Evolutionary conservation across 495 filamentous ascomycete species (phyloP), one percentile per base, ranked within the genome.

Genomic region (Podospora comata): DNA sequence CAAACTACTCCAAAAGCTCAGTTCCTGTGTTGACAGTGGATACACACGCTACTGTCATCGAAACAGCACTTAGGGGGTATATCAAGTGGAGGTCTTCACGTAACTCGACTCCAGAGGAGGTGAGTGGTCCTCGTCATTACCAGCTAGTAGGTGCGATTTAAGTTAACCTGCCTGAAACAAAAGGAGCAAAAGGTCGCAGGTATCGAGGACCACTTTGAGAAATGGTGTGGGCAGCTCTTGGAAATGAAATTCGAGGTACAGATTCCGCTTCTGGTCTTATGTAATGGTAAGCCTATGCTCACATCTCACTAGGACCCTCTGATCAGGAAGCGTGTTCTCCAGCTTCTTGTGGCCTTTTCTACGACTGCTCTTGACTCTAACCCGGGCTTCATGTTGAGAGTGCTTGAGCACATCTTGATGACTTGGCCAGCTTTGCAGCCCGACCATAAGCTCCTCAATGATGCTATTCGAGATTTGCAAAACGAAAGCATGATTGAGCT

Each of bases 391-490:
- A 95, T 95, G 72, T 80, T 97, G 34, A 92, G 89, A 69, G 90
- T 97, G 27, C 85, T 98, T 11, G 92, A 96, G 73, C 91, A 97
- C 73, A 92, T 96, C 66, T 86, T 99, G 30, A 90, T 93, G 77
- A 92, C 91, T 30, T 86, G 88, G 71, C 88, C 91, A 27, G 83
- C 84, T 5, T 87, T 92, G 53, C 84, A 91, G 59, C 86, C 89
- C 0, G 84, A 87, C 28, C 87, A 88, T 71, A 84, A 85, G 27
- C 80, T 85, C 26, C 97, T 94, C 78, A 91, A 90, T 5, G 96
- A 98, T 68, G 92, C 95, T n/a, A 89, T 97, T 27, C 92, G 92
- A 68, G 91, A 94, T 64, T 84, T 99, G 2, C 92, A 97, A 75
- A 85, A 82, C 0, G 84, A 93, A 67, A 89, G 92, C 65, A 92